Evolutionary conservation across 108 stramenopile species (phyloP).

Genomic region (Epipyxis sp.): DNA sequence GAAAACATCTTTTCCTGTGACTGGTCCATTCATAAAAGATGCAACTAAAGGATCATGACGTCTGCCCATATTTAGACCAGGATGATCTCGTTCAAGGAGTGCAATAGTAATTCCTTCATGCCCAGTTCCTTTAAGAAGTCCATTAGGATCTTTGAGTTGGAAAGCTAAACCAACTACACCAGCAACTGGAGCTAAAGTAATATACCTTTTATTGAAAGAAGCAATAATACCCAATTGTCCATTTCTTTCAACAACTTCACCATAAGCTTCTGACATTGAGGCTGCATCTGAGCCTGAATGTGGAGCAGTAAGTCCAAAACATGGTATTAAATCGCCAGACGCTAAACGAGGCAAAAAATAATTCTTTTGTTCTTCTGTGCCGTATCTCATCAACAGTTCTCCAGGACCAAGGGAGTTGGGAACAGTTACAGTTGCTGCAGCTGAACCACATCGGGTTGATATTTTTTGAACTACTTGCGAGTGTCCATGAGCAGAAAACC

Average conservation of each 20-base stretch:
- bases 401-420: constrained; percentile 96
- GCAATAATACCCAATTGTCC: constrained; percentile 88
- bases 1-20: constrained; percentile 96
- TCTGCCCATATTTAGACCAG: constrained; percentile 82
- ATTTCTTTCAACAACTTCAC: constrained; percentile 78
- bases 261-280: constrained; percentile 76
- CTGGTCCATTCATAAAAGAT: constrained; percentile 95
- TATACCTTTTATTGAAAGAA: constrained; percentile 96
- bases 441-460: constrained; percentile 55
- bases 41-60: constrained; percentile 73
- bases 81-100: constrained; percentile 85
- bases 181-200: constrained; percentile 93
- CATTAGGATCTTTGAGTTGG: constrained; percentile 83
- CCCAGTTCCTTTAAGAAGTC: constrained; percentile 79
- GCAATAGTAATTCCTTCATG: constrained; percentile 90
- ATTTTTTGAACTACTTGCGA: constrained; percentile 82
- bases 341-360: constrained; percentile 87
- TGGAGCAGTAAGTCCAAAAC: constrained; percentile 95
- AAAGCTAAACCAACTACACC: constrained; percentile 92
- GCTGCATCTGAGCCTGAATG: constrained; percentile 92
- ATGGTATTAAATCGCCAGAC: constrained; percentile 91
- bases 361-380: constrained; percentile 86
- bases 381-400: constrained; percentile 85
- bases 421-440: constrained; percentile 79
- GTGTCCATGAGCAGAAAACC: constrained; percentile 87